A percentile compares a stretch with the other conserved stretches of the same genome.
Evolutionary conservation across 106 monocot genomes (phyloP).

Genomic region (Dioscorea zingiberensis): DNA sequence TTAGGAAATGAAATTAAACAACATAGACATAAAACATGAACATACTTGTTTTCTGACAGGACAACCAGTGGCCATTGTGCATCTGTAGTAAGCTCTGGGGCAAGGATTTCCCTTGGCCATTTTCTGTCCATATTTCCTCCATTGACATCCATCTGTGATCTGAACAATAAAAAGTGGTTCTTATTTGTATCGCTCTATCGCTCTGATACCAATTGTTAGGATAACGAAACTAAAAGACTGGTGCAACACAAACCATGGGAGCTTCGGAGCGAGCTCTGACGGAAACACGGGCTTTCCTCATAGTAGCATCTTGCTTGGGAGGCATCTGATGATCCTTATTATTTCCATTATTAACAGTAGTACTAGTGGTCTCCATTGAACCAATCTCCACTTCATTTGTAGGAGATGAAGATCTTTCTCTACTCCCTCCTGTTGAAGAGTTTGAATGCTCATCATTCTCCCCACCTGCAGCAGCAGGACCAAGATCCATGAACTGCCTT

Average conservation of each 20-base stretch:
- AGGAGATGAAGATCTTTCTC: slow-evolving; percentile 25
- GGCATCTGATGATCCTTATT: slow-evolving; percentile 18
- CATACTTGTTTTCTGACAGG: slow-evolving; percentile 84
- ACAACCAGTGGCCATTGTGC: slow-evolving; percentile 76
- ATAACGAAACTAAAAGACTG: neutral
- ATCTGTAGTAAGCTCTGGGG: slow-evolving; percentile 74
- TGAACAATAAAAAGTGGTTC: neutral
- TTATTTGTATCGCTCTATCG: neutral
- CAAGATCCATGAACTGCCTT: slow-evolving; percentile 82
- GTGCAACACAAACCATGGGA: slow-evolving; percentile 56
- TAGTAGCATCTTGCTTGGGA: slow-evolving; percentile 69
- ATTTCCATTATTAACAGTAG: neutral
- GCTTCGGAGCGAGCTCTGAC: slow-evolving; percentile 95
- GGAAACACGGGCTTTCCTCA: slow-evolving; percentile 93
- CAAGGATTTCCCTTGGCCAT: slow-evolving; percentile 81
- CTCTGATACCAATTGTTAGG: neutral
- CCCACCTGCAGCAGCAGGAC: slow-evolving; percentile 9
- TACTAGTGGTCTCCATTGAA: neutral
- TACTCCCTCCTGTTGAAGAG: slow-evolving; percentile 44
- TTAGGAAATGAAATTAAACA: neutral
- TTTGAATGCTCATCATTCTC: slow-evolving; percentile 50
- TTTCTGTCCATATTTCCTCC: slow-evolving; percentile 88
- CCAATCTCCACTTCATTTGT: slow-evolving; percentile 7
- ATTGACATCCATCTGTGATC: slow-evolving; percentile 95
- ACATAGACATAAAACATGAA: no score